Conservation (phyloP, 2,329 filamentous ascomycete species). For the Apiospora koreana region DNA sequence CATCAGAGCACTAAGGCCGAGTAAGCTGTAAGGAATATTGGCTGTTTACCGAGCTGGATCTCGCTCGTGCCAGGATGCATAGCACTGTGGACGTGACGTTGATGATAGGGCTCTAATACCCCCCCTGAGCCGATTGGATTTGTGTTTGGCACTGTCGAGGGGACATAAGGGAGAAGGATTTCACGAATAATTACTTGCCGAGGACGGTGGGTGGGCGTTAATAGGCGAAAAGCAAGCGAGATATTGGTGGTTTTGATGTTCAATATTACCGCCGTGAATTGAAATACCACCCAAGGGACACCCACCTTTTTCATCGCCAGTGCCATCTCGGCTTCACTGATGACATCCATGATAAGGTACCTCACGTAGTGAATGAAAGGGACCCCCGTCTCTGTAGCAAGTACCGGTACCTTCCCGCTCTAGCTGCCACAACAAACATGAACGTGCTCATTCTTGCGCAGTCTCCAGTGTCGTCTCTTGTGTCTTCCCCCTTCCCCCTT, state of each 20-base stretch:
- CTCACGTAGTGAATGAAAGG: too few species aligned
- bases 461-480: neutral
- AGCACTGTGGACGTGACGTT: neutral
- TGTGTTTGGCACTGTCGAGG: neutral
- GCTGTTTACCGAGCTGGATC: neutral
- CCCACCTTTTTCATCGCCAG: neutral
- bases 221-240: neutral
- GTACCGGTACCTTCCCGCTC: neutral
- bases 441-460: conserved; percentile 6
- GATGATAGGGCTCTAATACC: neutral
- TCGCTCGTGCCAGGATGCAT: neutral
- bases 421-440: neutral
- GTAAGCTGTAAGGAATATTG: neutral
- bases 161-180: neutral
- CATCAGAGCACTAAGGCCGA: conserved; percentile 48
- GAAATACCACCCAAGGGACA: too few species aligned
- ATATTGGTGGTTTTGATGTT: neutral
- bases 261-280: neutral
- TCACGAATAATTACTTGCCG: neutral
- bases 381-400: too few species aligned
- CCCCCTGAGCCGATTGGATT: neutral
- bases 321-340: neutral
- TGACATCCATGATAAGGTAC: too few species aligned
- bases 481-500: too few species aligned
- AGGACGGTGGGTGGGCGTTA: neutral